Conservation (phyloP, 148 eudicot species). For the Vaccinium corymbosum region DNA sequence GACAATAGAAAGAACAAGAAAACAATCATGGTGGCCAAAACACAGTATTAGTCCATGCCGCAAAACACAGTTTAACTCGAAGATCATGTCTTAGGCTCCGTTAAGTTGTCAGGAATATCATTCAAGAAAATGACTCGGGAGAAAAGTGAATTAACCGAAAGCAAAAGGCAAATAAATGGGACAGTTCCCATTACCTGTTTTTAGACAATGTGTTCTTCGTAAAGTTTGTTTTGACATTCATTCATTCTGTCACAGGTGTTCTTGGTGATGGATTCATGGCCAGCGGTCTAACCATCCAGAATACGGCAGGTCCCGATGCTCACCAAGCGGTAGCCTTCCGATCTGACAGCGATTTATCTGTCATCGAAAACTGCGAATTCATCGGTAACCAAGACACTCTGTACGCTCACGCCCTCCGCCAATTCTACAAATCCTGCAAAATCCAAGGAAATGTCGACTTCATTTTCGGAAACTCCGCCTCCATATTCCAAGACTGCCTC, state of each 20-base stretch:
- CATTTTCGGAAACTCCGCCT: constrained; percentile 78
- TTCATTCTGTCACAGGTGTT: constrained; percentile 36
- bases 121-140: background rate
- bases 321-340: constrained; percentile 92
- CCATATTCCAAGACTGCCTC: constrained; percentile 67
- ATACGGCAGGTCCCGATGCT: constrained; percentile 76
- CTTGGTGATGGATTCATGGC: constrained; percentile 91
- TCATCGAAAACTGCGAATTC: constrained; percentile 73
- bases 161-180: too few relatives aligned
- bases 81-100: background rate
- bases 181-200: background rate
- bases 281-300: constrained; percentile 63
- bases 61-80: background rate
- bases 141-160: background rate
- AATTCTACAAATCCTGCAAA: constrained; percentile 62
- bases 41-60: too few relatives aligned
- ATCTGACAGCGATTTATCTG: constrained; percentile 75
- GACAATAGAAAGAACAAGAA: too few relatives aligned
- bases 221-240: background rate
- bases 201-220: background rate
- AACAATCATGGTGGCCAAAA: too few relatives aligned
- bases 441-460: constrained; percentile 87
- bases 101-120: background rate
- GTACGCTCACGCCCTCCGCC: constrained; percentile 79
- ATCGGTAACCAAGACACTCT: constrained; percentile 90